phyloP scores from a whole-genome alignment of 176 grass and related monocot species.

The Saccharum spontaneum region DNA sequence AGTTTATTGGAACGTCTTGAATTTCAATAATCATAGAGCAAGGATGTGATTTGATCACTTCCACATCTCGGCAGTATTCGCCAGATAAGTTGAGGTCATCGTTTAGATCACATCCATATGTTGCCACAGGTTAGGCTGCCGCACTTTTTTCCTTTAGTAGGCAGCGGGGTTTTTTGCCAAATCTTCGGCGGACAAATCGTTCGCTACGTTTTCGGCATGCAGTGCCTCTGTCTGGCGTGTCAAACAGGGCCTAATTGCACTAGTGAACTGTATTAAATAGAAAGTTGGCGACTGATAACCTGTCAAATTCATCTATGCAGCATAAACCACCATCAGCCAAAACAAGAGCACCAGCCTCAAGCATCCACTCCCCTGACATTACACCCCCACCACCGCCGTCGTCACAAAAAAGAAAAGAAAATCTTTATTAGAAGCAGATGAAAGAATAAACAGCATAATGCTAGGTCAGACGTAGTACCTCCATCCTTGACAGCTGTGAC shows the following conservation, averaged over 20 bases:
- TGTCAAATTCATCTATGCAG: slow-evolving; percentile 99
- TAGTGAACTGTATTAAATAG: background rate
- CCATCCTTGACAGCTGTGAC: slow-evolving; percentile 98
- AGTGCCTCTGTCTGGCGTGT: background rate
- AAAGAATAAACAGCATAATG: slow-evolving; percentile 22
- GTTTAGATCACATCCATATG: background rate
- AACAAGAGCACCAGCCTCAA: slow-evolving; percentile 96
- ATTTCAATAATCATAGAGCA: background rate
- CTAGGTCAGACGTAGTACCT: slow-evolving; percentile 57
- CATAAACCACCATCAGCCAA: slow-evolving; percentile 96
- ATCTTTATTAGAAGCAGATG: slow-evolving; percentile 10
- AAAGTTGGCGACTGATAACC: slow-evolving; percentile 34
- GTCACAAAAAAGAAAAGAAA: background rate
- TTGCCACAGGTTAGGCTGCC: background rate
- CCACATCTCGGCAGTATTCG: background rate
- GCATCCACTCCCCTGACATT: slow-evolving; percentile 88
- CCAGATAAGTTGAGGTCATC: background rate
- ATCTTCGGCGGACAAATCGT: background rate
- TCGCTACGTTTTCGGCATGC: background rate
- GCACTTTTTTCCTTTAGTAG: background rate
- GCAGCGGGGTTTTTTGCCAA: background rate
- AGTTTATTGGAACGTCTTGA: background rate
- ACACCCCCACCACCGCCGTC: background rate
- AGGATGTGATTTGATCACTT: background rate
- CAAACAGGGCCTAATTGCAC: slow-evolving; percentile 1